Evolutionary conservation across 2,329 filamentous ascomycete species (phyloP).

Genomic region (Talaromyces funiculosus): DNA sequence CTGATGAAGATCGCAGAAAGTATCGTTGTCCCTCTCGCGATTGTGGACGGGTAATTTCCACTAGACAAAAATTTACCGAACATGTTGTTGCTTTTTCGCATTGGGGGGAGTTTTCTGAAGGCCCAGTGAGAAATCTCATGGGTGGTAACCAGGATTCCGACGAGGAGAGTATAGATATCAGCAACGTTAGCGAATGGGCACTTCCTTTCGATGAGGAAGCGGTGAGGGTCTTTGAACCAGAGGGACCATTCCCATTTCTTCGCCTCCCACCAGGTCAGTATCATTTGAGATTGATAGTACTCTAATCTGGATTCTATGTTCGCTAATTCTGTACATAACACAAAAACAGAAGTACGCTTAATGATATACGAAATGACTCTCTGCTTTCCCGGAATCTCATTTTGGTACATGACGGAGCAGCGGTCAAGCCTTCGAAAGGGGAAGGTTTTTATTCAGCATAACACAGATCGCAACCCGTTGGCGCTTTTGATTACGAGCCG

Average conservation of each 20-base stretch:
- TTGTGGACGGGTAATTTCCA: not conserved
- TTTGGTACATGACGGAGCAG: not conserved
- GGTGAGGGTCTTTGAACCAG: not conserved
- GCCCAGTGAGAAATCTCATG: not conserved
- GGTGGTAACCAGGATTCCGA: not conserved
- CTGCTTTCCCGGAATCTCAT: not conserved
- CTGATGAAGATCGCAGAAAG: not conserved
- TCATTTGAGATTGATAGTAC: not conserved
- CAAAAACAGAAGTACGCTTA: not conserved
- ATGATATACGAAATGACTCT: not conserved
- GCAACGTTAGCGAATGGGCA: not conserved
- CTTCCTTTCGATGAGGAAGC: not conserved
- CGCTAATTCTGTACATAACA: not conserved
- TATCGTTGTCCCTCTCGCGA: conserved; percentile 1
- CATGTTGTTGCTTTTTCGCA: not conserved
- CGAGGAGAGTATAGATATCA: not conserved
- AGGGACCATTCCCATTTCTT: not conserved
- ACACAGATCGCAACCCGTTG: not conserved
- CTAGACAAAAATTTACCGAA: not conserved
- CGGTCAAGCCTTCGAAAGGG: not conserved
- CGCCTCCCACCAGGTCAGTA: not conserved
- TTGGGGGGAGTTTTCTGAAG: not conserved
- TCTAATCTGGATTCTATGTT: not conserved
- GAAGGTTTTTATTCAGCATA: not conserved
- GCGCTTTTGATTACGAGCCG: conserved; percentile 5